Conservation (phyloP, 257 asterid genomes). For the Dorcoceras hygrometricum region DNA sequence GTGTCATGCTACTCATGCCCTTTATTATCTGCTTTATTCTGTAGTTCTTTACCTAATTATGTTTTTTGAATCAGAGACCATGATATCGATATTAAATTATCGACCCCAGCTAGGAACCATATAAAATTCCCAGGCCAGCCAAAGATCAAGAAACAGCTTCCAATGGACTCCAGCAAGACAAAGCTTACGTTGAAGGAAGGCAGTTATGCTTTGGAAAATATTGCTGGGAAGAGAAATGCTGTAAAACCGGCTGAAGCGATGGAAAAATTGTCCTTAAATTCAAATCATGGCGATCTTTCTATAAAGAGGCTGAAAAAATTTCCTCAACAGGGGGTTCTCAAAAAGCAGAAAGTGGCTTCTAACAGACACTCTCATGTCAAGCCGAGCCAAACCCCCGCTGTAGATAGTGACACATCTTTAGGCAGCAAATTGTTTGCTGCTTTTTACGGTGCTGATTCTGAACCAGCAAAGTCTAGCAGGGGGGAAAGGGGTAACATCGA, state of each 20-base stretch:
- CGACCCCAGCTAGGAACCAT: constrained; percentile 74
- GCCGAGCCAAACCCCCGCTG: constrained; percentile 24
- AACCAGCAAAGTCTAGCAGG: constrained; percentile 29
- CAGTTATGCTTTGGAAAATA: constrained; percentile 29
- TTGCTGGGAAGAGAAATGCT: constrained; percentile 29
- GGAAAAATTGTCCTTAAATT: constrained; percentile 35
- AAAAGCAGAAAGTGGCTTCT: constrained; percentile 36
- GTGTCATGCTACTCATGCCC: constrained; percentile 32
- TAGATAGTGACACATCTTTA: constrained; percentile 35
- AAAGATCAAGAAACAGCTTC: constrained; percentile 27
- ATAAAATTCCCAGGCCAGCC: constrained; percentile 61
- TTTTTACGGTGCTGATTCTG: constrained; percentile 31
- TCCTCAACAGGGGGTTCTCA: constrained; percentile 26
- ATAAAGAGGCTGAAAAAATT: constrained; percentile 38
- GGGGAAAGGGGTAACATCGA: constrained; percentile 23
- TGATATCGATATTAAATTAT: constrained; percentile 40
- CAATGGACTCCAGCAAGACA: constrained; percentile 26
- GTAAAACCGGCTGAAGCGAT: constrained; percentile 32
- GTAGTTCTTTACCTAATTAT: constrained; percentile 16
- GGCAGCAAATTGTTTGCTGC: constrained; percentile 40
- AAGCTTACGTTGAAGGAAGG: constrained; percentile 26
- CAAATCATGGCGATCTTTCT: constrained; percentile 32
- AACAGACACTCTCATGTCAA: constrained; percentile 34
- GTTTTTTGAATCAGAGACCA: constrained; percentile 54
- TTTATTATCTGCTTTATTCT: constrained; percentile 7